Evolutionary conservation across 2,329 filamentous ascomycete genomes (phyloP).

Genomic region (Colletotrichum sp.): DNA sequence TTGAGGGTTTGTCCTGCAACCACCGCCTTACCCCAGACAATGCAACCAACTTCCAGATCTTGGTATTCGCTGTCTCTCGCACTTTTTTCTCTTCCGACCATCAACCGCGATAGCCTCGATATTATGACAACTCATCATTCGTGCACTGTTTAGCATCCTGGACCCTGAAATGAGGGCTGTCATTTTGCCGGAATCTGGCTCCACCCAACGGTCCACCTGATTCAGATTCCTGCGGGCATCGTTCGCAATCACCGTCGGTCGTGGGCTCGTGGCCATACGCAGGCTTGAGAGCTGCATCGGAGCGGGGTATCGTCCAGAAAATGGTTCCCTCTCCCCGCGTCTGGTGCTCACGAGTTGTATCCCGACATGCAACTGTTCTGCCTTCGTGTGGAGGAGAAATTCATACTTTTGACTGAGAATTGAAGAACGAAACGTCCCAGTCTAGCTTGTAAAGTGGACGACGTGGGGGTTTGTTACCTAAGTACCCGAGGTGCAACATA

Average conservation of each 20-base stretch:
- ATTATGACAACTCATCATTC: neutral
- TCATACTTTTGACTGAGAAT: neutral
- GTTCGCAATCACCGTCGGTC: neutral
- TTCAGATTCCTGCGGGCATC: neutral
- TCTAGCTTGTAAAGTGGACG: neutral
- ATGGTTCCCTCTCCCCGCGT: neutral
- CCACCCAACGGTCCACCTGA: neutral
- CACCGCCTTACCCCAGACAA: constrained; percentile 12
- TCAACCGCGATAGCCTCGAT: neutral
- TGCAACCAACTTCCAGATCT: neutral
- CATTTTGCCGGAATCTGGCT: neutral
- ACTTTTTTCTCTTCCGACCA: no score
- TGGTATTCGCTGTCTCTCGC: no score
- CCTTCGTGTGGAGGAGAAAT: neutral
- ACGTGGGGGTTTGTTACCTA: neutral
- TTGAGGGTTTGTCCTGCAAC: constrained; percentile 5
- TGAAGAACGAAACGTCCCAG: neutral
- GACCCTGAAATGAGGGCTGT: neutral
- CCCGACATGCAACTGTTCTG: neutral
- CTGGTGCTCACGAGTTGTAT: neutral
- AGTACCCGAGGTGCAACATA: neutral
- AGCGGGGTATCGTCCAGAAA: neutral
- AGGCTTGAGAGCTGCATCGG: neutral
- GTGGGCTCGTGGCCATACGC: neutral
- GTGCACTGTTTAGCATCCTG: neutral